These are phyloP conservation scores for Dendrocalamus sinicus DNA, from an alignment of 176 grass and related monocot genomes.

Conservation along the genomic window DNA sequence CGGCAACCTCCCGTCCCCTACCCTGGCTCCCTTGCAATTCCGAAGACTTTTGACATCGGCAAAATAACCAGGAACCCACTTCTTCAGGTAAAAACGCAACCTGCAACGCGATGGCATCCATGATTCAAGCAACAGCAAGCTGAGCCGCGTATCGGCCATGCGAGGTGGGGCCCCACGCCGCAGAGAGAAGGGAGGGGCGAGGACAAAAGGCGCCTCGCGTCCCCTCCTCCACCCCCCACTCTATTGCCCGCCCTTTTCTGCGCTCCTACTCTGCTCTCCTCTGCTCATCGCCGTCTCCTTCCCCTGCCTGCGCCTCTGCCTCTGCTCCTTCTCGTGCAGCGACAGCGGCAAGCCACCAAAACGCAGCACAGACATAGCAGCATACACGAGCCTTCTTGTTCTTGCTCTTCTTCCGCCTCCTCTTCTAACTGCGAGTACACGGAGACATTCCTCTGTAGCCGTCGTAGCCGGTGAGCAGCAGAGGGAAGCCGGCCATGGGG, in stretches of 20 bases:
- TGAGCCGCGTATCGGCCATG: not conserved
- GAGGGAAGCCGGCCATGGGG: conserved; percentile 57
- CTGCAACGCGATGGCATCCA: not conserved
- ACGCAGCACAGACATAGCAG: not conserved
- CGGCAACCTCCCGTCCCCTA: conserved; percentile 38
- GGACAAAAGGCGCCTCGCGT: conserved; percentile 61
- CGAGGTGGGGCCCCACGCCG: conserved; percentile 26
- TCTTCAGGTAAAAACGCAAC: not conserved
- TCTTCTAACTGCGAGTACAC: not conserved
- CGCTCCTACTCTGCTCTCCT: conserved; percentile 24
- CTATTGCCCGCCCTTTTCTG: conserved; percentile 43
- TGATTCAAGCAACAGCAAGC: not conserved
- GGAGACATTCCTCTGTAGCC: conserved; percentile 1
- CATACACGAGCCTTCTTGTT: not conserved
- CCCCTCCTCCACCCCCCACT: conserved; percentile 3
- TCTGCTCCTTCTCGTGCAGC: conserved; percentile 45
- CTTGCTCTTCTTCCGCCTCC: not conserved
- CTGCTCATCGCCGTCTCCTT: conserved; percentile 13
- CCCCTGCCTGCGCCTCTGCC: conserved; percentile 16
- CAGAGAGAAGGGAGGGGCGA: conserved; percentile 34
- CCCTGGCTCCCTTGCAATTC: not conserved
- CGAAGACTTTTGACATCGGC: conserved; percentile 1
- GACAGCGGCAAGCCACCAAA: conserved; percentile 32
- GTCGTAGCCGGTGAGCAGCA: not conserved
- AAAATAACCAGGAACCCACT: not conserved